Conservation (phyloP, 768 basidiomycete species). For the Auriscalpium vulgare region DNA sequence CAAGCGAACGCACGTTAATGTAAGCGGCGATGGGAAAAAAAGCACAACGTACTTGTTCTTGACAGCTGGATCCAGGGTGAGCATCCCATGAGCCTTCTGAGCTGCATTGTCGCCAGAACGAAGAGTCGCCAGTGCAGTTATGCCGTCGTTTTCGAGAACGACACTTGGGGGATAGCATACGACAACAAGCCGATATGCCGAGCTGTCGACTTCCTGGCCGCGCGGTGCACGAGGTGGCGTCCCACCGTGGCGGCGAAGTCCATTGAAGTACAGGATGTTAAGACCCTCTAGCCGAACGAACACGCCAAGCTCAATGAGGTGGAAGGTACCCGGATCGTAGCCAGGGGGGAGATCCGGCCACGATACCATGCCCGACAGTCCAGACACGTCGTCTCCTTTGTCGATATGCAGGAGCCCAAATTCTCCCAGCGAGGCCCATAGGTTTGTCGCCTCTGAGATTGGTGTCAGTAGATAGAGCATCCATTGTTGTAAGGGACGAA, state of each 20-base stretch:
- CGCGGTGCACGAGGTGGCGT: not conserved
- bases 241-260: not conserved
- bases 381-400: not conserved
- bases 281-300: not conserved
- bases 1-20: not conserved
- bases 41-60: no score
- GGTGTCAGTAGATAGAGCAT: not conserved
- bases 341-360: not conserved
- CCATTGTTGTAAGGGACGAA: not conserved
- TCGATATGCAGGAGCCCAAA: not conserved
- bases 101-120: not conserved
- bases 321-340: not conserved
- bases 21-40: no score
- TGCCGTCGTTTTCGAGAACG: not conserved
- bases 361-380: not conserved
- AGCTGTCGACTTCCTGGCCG: not conserved
- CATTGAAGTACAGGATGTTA: not conserved
- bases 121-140: slow-evolving; percentile 4
- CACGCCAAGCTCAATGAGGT: not conserved
- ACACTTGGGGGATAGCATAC: not conserved
- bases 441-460: not conserved
- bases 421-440: not conserved
- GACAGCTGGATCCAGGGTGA: no score
- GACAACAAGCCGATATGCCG: not conserved
- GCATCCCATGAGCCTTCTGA: slow-evolving; percentile 5